These are phyloP conservation scores for Protomyces inundatus DNA, from an alignment of 1,139 yeast species.

Conservation along the genomic window DNA sequence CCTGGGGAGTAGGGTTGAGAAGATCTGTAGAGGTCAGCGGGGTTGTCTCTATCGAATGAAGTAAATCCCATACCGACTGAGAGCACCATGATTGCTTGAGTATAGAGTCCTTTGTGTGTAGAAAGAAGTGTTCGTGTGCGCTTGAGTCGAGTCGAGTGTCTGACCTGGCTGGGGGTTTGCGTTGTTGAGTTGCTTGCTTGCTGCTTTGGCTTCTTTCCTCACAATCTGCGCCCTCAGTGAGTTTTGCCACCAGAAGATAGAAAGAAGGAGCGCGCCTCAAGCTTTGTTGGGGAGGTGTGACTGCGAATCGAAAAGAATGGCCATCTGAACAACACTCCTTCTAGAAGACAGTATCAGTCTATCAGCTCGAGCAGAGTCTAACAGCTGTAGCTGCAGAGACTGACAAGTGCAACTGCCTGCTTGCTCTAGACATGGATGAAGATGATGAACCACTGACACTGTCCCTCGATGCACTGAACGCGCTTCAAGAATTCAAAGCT, in stretches of 20 bases:
- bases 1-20: conserved; percentile 89
- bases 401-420: too few species aligned
- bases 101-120: not conserved
- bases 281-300: not conserved
- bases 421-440: not conserved
- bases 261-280: too few species aligned
- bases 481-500: conserved; percentile 10
- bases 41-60: not conserved
- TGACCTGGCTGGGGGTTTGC: not conserved
- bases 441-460: not conserved
- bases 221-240: too few species aligned
- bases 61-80: not conserved
- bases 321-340: not conserved
- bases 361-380: too few species aligned
- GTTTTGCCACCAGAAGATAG: too few species aligned
- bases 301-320: not conserved
- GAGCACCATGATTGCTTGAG: not conserved
- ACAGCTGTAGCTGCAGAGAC: too few species aligned
- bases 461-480: conserved; percentile 2
- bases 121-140: not conserved
- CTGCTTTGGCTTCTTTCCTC: not conserved
- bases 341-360: not conserved
- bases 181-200: not conserved
- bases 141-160: not conserved
- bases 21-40: conserved; percentile 29